Evolutionary conservation across 1,284 basidiomycete genomes (phyloP).

Genomic region (Leccinum pseudoinsigne): DNA sequence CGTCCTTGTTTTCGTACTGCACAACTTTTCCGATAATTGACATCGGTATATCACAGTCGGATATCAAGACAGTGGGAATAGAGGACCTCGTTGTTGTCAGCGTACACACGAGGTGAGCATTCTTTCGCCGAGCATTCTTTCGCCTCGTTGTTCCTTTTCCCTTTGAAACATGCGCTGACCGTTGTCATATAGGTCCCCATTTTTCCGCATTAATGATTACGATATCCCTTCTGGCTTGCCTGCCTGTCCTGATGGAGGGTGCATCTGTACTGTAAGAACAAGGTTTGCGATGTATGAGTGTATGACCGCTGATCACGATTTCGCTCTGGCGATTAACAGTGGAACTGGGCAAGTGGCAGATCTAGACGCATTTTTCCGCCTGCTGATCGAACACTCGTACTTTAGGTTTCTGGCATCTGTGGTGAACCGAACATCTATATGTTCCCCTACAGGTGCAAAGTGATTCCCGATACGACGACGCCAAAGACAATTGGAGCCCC

Average conservation of each 20-base stretch:
- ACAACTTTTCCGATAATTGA: not conserved
- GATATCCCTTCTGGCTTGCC: conserved; percentile 13
- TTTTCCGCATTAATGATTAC: not conserved
- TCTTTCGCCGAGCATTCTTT: not conserved
- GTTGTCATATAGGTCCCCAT: conserved; percentile 15
- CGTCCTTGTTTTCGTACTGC: not conserved
- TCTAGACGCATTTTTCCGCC: not conserved
- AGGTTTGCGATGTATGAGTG: not conserved
- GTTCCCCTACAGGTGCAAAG: conserved; percentile 3
- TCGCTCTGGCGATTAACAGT: conserved; percentile 7
- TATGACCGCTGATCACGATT: conserved; percentile 1
- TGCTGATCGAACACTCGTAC: conserved; percentile 2
- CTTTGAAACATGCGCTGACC: not conserved
- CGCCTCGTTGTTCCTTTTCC: no score
- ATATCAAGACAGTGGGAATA: not conserved
- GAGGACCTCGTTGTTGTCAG: conserved; percentile 8
- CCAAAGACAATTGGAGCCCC: conserved; percentile 13
- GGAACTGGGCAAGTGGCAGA: conserved; percentile 12
- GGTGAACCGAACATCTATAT: conserved; percentile 12
- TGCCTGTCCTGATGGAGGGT: not conserved
- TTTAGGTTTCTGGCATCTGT: conserved; percentile 10
- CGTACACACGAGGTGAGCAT: conserved; percentile 5
- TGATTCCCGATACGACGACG: not conserved
- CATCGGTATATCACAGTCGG: conserved; percentile 6
- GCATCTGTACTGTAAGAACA: conserved; percentile 9